These are phyloP conservation scores for Ilyonectria sp. DNA, from an alignment of 2,329 filamentous ascomycete genomes.

Conservation along the genomic window DNA sequence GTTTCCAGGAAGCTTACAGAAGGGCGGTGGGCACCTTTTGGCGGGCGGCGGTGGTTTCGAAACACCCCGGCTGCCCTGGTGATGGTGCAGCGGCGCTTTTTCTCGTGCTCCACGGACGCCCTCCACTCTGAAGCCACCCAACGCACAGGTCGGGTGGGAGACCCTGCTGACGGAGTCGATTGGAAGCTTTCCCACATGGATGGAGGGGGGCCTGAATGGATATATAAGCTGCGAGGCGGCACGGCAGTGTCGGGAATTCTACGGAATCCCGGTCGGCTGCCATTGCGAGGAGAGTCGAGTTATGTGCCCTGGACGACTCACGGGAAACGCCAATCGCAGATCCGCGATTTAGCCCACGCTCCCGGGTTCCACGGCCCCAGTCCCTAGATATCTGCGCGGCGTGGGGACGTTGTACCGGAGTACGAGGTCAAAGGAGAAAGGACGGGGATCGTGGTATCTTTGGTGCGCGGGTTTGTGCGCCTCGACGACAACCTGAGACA, in stretches of 20 bases:
- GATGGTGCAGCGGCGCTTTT: conserved; percentile 23
- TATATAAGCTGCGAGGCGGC: conserved; percentile 19
- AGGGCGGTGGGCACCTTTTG: conserved; percentile 23
- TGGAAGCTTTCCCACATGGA: conserved; percentile 26
- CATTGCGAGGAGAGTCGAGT: conserved; percentile 5
- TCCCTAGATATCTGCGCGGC: conserved; percentile 35
- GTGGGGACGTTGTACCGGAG: conserved; percentile 43
- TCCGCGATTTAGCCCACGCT: conserved; percentile 32
- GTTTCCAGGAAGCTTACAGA: conserved; percentile 12
- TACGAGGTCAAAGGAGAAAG: conserved; percentile 30
- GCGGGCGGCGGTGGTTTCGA: conserved; percentile 45
- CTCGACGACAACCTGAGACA: conserved; percentile 46
- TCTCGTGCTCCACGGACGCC: conserved; percentile 19
- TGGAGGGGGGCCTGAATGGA: conserved; percentile 14
- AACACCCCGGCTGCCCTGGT: conserved; percentile 40
- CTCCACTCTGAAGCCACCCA: conserved; percentile 29
- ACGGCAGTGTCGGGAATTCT: conserved; percentile 6
- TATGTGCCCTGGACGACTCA: not conserved
- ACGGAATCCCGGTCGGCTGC: conserved; percentile 13
- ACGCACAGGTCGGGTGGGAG: conserved; percentile 26
- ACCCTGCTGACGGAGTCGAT: conserved; percentile 15
- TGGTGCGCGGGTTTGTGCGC: conserved; percentile 42
- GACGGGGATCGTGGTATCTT: conserved; percentile 32
- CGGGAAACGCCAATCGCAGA: conserved; percentile 37
- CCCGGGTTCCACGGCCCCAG: conserved; percentile 28